Conservation (phyloP, 1,139 yeast genomes). For the Pichia sp. region DNA sequence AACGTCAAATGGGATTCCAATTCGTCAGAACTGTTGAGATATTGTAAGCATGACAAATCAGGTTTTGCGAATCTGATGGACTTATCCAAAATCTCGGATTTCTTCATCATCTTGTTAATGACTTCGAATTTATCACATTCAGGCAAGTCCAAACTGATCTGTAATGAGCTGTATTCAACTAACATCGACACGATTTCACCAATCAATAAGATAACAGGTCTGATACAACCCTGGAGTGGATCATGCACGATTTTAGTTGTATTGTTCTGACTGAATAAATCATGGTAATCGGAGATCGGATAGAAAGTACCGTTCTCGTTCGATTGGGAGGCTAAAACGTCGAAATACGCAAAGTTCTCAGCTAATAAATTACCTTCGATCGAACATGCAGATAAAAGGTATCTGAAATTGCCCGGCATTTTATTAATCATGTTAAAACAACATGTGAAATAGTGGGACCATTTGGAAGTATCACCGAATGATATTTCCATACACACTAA, state of each 20-base stretch:
- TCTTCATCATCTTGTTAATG: conserved; percentile 19
- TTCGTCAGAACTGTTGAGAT: conserved; percentile 39
- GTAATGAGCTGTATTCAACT: conserved; percentile 24
- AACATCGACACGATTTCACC: conserved; percentile 41
- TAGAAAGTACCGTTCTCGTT: conserved; percentile 39
- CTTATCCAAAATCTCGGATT: conserved; percentile 32
- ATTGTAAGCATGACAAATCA: conserved; percentile 39
- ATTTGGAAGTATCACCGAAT: conserved; percentile 35
- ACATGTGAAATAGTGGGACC: conserved; percentile 35
- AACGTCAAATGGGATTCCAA: conserved; percentile 49
- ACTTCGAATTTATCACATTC: conserved; percentile 26
- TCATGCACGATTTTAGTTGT: conserved; percentile 30
- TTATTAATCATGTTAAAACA: conserved; percentile 34
- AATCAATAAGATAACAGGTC: conserved; percentile 39
- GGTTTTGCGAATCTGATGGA: conserved; percentile 43
- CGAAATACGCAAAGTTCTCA: conserved; percentile 45
- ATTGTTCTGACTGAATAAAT: conserved; percentile 19
- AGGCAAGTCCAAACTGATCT: conserved; percentile 19
- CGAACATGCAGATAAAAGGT: conserved; percentile 30
- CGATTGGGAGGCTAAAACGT: conserved; percentile 39
- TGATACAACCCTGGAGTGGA: conserved; percentile 47
- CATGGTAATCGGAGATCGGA: conserved; percentile 37
- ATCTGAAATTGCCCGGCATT: conserved; percentile 33
- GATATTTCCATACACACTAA: conserved; percentile 38
- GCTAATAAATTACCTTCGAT: conserved; percentile 40